A percentile compares a stretch with the other conserved stretches of the same genome.
phyloP scores from a whole-genome alignment of 2,329 filamentous ascomycete species.

The Colletotrichum melonis region DNA sequence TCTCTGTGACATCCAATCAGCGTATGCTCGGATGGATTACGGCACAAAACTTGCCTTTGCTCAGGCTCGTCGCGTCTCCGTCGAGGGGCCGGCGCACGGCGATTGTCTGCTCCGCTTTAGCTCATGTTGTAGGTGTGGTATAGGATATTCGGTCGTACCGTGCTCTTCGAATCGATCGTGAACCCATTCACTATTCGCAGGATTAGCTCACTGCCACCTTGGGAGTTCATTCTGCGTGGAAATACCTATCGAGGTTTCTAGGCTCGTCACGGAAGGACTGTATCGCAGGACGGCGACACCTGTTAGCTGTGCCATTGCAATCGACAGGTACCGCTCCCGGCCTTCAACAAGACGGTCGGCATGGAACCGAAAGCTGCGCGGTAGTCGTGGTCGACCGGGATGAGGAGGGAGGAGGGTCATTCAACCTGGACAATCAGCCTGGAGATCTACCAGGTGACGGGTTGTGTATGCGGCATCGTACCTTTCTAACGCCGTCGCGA shows the following conservation, averaged over 20 bases:
- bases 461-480: constrained; percentile 48
- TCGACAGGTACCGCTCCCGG: constrained; percentile 22
- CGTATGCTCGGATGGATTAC: constrained; percentile 35
- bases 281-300: constrained; percentile 52
- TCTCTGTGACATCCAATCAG: constrained; percentile 52
- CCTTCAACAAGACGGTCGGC: constrained; percentile 23
- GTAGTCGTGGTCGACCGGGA: constrained; percentile 36
- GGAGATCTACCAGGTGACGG: constrained; percentile 1
- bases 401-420: constrained; percentile 31
- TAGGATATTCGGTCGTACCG: constrained; percentile 52
- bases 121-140: not conserved
- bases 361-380: constrained; percentile 13
- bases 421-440: constrained; percentile 32
- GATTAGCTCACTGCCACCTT: constrained; percentile 38
- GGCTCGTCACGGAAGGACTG: constrained; percentile 72
- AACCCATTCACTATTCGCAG: constrained; percentile 81
- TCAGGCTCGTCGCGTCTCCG: constrained; percentile 57
- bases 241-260: constrained; percentile 78
- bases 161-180: constrained; percentile 89
- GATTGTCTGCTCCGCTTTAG: constrained; percentile 46
- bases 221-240: constrained; percentile 27
- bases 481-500: constrained; percentile 93
- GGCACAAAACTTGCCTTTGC: constrained; percentile 43
- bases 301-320: constrained; percentile 46
- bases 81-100: constrained; percentile 54